Conservation (phyloP, 208 protist species). For the Herpetomonas muscarum region DNA sequence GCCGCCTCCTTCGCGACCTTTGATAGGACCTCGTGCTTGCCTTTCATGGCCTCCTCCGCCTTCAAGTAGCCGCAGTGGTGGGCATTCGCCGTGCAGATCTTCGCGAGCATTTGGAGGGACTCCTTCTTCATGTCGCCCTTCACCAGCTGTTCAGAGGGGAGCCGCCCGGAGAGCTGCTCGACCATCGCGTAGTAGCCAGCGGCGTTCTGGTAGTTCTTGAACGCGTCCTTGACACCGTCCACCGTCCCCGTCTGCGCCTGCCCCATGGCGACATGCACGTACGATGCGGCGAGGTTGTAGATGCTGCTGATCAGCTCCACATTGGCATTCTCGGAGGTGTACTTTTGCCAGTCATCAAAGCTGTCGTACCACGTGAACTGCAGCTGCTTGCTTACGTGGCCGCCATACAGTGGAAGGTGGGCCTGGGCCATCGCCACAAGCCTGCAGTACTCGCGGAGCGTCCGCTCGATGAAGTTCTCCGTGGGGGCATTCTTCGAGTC, state of each 20-base stretch:
- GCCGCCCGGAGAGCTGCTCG: constrained; percentile 36
- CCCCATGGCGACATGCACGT: constrained; percentile 40
- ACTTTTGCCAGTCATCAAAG: constrained; percentile 61
- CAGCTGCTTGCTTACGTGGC: constrained; percentile 48
- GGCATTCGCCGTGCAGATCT: constrained; percentile 55
- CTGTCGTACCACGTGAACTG: constrained; percentile 65
- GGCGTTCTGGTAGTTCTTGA: constrained; percentile 70
- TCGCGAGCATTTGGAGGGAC: constrained; percentile 47
- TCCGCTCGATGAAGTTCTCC: constrained; percentile 60
- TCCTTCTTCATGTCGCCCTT: constrained; percentile 61
- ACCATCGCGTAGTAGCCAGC: constrained; percentile 82
- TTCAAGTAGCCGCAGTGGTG: constrained; percentile 84
- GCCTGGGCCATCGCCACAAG: constrained; percentile 70
- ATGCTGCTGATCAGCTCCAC: constrained; percentile 73
- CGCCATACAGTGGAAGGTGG: constrained; percentile 63
- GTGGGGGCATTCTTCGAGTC: constrained; percentile 51
- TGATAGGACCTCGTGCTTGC: constrained; percentile 59
- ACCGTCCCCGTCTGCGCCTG: constrained; percentile 33
- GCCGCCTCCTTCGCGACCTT: constrained; percentile 74
- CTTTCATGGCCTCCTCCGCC: constrained; percentile 63
- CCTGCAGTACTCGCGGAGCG: constrained; percentile 63
- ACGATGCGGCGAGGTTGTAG: constrained; percentile 82
- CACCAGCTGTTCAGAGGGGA: constrained; percentile 52
- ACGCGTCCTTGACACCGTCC: constrained; percentile 64
- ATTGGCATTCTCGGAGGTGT: constrained; percentile 62